Conservation (phyloP, 129 eudicot genomes). For the Helianthus annuus region HanXRQr2.0-SUNRISE NC_035441.2:178628475-178628974, state of each 20-base stretch:
- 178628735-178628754: conserved; percentile 5
- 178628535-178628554: neutral
- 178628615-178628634: neutral
- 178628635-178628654: neutral
- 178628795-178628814: no score
- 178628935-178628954: no score
- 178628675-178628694: neutral
- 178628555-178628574: neutral
- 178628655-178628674: neutral
- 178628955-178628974: no score
- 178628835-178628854: no score
- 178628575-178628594: neutral
- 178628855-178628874: no score
- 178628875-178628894: no score
- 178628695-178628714: neutral
- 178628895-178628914: no score
- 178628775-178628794: no score
- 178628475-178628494: neutral
- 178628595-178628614: neutral
- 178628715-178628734: neutral
- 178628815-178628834: no score
- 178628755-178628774: neutral
- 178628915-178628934: no score
- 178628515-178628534: neutral
- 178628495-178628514: neutral